Conservation (phyloP, 106 monocot genomes). For the Apostasia shenzhenica region DNA sequence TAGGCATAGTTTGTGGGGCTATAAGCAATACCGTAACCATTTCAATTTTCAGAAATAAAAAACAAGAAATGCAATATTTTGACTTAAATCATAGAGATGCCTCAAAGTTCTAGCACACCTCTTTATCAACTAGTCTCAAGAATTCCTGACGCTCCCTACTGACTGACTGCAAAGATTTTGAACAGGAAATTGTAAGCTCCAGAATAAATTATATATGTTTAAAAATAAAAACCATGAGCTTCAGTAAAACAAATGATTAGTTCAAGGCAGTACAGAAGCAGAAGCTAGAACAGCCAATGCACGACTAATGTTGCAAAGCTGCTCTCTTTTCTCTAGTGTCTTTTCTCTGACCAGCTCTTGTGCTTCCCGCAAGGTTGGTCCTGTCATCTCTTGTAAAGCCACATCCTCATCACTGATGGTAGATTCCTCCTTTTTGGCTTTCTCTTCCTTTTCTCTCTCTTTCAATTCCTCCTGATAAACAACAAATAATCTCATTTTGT, state of each 20-base stretch:
- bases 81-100: not conserved
- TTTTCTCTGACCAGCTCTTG: slow-evolving; percentile 27
- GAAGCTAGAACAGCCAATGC: slow-evolving; percentile 89
- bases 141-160: slow-evolving; percentile 83
- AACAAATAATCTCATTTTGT: not conserved
- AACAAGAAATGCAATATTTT: too few relatives aligned
- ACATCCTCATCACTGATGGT: slow-evolving; percentile 37
- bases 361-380: slow-evolving; percentile 53
- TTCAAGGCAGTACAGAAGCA: slow-evolving; percentile 51
- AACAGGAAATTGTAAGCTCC: not conserved
- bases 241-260: not conserved
- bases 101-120: slow-evolving; percentile 27
- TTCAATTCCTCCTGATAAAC: slow-evolving; percentile 67
- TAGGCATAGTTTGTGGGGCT: too few relatives aligned
- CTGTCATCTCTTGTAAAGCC: slow-evolving; percentile 60
- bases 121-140: slow-evolving; percentile 73
- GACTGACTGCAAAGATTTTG: slow-evolving; percentile 55
- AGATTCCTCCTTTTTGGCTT: slow-evolving; percentile 42
- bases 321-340: slow-evolving; percentile 51
- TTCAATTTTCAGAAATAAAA: too few relatives aligned
- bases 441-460: slow-evolving; percentile 57
- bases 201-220: not conserved
- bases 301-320: slow-evolving; percentile 80
- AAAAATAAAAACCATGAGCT: not conserved
- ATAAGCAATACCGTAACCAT: too few relatives aligned